A percentile compares a stretch with the other conserved stretches of the same genome.
Conservation (phyloP, 345 rosid species). For the Psidium guajava region DNA sequence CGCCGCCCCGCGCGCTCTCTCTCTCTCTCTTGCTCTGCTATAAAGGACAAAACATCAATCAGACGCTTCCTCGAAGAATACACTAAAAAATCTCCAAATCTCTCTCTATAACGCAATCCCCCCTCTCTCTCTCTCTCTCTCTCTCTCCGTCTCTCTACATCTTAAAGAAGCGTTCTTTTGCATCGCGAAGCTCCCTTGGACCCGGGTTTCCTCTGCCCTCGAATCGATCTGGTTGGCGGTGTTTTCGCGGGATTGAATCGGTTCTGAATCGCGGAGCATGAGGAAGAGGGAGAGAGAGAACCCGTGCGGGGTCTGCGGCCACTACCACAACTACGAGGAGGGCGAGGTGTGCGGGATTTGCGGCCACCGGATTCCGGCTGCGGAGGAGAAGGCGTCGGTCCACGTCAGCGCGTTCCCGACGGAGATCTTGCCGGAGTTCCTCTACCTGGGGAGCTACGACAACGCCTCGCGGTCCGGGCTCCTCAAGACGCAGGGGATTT, state of each 20-base stretch:
- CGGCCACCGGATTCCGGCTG: slow-evolving; percentile 63
- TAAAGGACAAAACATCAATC: not conserved
- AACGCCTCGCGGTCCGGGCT: slow-evolving; percentile 97
- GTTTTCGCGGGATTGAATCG: not conserved
- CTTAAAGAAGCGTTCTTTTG: not conserved
- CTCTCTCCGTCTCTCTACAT: not conserved
- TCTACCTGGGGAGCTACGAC: slow-evolving; percentile 89
- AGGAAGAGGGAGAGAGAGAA: slow-evolving; percentile 99
- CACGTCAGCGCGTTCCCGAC: slow-evolving; percentile 86
- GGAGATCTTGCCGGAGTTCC: slow-evolving; percentile 86
- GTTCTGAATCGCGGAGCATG: slow-evolving; percentile 19
- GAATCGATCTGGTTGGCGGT: not conserved
- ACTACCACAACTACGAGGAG: slow-evolving; percentile 97
- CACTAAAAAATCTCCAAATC: not conserved
- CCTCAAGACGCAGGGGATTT: slow-evolving; percentile 79
- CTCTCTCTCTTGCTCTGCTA: not conserved
- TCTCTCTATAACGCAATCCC: not conserved
- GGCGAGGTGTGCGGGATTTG: slow-evolving; percentile 96
- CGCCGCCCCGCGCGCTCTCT: not conserved
- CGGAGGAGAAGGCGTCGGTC: slow-evolving; percentile 31
- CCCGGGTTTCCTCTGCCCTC: not conserved
- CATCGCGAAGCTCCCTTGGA: not conserved
- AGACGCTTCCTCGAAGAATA: not conserved
- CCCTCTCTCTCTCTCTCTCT: not conserved
- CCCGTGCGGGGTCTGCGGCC: slow-evolving; percentile 95